These are phyloP conservation scores for Jaltomata sinuosa DNA, from an alignment of 257 asterid genomes.

Conservation along the genomic window DNA sequence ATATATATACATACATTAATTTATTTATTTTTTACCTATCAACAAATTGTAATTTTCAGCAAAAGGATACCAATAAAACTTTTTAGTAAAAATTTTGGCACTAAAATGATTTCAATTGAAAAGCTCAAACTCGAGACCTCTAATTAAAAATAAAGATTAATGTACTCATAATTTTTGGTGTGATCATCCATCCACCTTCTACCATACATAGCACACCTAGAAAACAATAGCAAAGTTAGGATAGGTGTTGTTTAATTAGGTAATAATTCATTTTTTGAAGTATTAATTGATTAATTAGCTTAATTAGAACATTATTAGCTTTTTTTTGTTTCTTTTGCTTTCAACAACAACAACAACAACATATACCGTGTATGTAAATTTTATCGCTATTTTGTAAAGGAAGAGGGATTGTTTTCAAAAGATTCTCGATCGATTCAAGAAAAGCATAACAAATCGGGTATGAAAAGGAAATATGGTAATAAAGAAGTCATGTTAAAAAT, in stretches of 20 bases:
- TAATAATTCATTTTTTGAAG: background rate
- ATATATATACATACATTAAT: no score
- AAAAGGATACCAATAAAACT: no score
- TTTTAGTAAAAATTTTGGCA: no score
- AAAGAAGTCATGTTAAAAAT: background rate
- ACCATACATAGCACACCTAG: background rate
- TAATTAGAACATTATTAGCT: background rate
- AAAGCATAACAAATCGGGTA: background rate
- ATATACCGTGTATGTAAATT: background rate
- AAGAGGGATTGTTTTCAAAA: background rate
- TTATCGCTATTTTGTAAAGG: background rate
- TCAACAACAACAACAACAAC: background rate
- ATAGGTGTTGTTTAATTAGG: background rate
- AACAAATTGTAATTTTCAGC: no score
- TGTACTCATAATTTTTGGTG: background rate
- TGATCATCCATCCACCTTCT: background rate
- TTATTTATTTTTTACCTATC: no score
- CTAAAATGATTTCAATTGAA: no score
- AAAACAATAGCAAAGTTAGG: background rate
- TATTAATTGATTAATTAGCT: background rate
- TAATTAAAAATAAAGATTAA: no score
- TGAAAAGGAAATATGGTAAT: background rate
- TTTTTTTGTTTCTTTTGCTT: background rate
- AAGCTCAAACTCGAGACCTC: no score
- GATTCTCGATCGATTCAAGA: background rate